A percentile compares a stretch with the other conserved stretches of the same genome.
Conservation (phyloP, 345 rosid genomes). For the Anastatica hierochuntica region DNA sequence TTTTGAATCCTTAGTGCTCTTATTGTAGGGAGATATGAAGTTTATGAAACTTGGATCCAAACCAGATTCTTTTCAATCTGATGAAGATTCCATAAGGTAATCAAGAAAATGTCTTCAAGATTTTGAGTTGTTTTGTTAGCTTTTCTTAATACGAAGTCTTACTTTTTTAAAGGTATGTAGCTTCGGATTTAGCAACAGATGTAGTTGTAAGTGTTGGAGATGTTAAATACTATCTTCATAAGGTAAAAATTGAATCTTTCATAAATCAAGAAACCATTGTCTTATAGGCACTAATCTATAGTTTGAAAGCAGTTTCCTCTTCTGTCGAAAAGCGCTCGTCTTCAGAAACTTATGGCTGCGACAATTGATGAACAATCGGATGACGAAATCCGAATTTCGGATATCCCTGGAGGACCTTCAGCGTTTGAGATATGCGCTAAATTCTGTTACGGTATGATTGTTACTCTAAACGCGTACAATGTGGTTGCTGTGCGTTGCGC, state of each 20-base stretch:
- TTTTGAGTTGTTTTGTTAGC: neutral
- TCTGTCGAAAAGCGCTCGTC: slow-evolving; percentile 43
- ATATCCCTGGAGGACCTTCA: slow-evolving; percentile 68
- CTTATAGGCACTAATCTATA: too few species aligned
- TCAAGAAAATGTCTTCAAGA: too few species aligned
- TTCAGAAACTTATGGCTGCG: slow-evolving; percentile 38
- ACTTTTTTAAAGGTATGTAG: slow-evolving; percentile 41
- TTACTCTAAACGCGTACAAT: slow-evolving; percentile 70
- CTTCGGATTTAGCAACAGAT: slow-evolving; percentile 52
- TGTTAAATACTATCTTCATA: slow-evolving; percentile 51
- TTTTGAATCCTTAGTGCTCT: too few species aligned
- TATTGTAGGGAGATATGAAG: too few species aligned
- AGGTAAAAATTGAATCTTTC: slow-evolving; percentile 33
- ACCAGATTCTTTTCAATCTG: slow-evolving; percentile 57
- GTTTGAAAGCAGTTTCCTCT: slow-evolving; percentile 44
- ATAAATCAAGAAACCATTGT: too few species aligned
- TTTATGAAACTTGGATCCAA: slow-evolving; percentile 90
- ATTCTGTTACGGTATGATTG: slow-evolving; percentile 77
- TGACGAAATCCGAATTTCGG: too few species aligned
- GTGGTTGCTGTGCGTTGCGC: slow-evolving; percentile 67
- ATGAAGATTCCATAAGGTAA: slow-evolving; percentile 34
- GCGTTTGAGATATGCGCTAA: slow-evolving; percentile 83
- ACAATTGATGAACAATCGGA: slow-evolving; percentile 26
- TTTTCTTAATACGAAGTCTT: neutral
- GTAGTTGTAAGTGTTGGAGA: slow-evolving; percentile 37